These are phyloP conservation scores for Colletotrichum karsti DNA, from an alignment of 2,329 filamentous ascomycete genomes.

Conservation along the genomic window DNA sequence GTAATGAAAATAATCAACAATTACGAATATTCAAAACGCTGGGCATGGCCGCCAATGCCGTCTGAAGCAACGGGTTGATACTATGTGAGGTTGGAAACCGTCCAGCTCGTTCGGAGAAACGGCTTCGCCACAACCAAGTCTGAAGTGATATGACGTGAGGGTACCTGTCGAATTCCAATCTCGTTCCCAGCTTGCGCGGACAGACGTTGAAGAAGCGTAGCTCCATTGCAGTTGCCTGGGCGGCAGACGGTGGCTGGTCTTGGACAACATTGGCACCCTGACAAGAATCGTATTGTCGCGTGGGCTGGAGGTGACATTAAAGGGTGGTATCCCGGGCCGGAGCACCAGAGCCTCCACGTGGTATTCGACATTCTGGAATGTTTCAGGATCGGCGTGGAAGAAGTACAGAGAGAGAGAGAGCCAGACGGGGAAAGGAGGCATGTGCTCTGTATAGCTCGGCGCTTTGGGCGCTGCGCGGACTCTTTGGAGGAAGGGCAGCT, in stretches of 20 bases:
- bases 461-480: constrained; percentile 22
- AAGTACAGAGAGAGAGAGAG: not conserved
- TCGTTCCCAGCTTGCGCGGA: not conserved
- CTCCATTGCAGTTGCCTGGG: not conserved
- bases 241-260: not conserved
- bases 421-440: not conserved
- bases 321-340: not conserved
- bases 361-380: constrained; percentile 21
- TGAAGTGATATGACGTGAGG: not conserved
- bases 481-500: not conserved
- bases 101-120: not conserved
- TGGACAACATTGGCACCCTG: constrained; percentile 4
- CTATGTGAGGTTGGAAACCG: not conserved
- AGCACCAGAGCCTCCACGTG: constrained; percentile 3
- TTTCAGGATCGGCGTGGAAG: constrained; percentile 11
- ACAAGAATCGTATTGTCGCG: not conserved
- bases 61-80: not conserved
- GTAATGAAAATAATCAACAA: constrained; percentile 1
- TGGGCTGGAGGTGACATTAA: not conserved
- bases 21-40: not conserved
- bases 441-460: not conserved
- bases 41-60: not conserved
- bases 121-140: not conserved
- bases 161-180: not conserved
- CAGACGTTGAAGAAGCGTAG: not conserved